Evolutionary conservation across 768 basidiomycete genomes (phyloP), one percentile per base, ranked within the genome.

Genomic region (Suillus sp.): DNA sequence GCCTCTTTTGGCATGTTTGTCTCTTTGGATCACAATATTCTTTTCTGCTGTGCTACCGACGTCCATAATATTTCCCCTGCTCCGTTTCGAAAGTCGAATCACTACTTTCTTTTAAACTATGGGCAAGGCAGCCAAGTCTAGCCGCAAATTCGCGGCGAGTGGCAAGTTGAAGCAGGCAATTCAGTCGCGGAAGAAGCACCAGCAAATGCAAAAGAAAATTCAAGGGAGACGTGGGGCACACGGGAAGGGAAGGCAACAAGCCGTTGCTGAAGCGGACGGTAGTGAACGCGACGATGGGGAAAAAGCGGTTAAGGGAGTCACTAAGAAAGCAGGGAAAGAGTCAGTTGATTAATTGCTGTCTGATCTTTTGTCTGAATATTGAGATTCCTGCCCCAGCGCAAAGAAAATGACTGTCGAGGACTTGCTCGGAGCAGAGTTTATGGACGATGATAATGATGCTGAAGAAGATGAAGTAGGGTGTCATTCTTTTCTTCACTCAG

Each of bases 121-220:
- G 85, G 83, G 77, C 30, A 93, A 91, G 68, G 85, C 87, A 22
- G 78, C 85, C 43, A 96, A 96, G 76, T 86, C 92, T 0, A 90
- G 91, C 13, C 88, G 89, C 72, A 95, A 96, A 78, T 96, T 96
- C 68, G 91, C 89, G 10, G 81, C 92, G 4, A 93, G 91, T 63
- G 96, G 96, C 1, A 88, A 91, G 71, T 86, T 99, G 60, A 93
- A 93, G 71, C 90, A 92, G 67, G 86, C 87, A 22, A 97, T 99
- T 58, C 83, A 93, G 69, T 84, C 88, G 6, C 82, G 96, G n/a
- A 85, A 88, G 63, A 92, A 93, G 69, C 86, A 89, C 69, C 89
- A 94, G 70, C 84, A 92, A 70, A 79, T 86, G 65, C 84, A 86
- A 69, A 91, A 89, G 76, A 88, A 89, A 74, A 80, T 86, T 34